Evolutionary conservation across 371 early-diverging fungal species (phyloP).

Genomic region (Mortierella sp.): DNA sequence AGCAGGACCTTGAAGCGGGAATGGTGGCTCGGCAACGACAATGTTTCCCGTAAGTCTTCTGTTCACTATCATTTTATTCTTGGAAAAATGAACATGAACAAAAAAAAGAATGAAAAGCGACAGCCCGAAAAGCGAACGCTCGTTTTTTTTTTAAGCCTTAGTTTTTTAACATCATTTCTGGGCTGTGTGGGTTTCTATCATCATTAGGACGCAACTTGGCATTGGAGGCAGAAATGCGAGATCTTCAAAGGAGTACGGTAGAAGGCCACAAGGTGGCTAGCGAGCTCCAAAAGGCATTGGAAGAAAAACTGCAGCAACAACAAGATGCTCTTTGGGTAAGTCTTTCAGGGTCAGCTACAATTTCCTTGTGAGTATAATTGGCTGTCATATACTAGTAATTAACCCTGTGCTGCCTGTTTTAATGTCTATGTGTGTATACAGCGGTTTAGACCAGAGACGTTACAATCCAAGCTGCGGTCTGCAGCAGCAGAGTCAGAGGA

Average conservation of each 20-base stretch:
- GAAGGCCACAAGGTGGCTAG: conserved; percentile 60
- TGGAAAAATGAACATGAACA: neutral
- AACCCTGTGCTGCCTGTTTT: too few relatives aligned
- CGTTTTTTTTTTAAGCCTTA: neutral
- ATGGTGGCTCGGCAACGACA: conserved; percentile 69
- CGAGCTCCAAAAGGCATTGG: conserved; percentile 58
- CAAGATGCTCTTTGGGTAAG: conserved; percentile 71
- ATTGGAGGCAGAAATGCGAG: conserved; percentile 61
- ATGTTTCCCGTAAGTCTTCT: conserved; percentile 64
- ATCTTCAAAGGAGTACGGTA: conserved; percentile 60
- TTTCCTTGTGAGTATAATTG: too few relatives aligned
- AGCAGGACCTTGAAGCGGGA: conserved; percentile 68
- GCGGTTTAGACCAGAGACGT: conserved; percentile 72
- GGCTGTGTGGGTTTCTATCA: neutral
- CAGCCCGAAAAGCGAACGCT: neutral
- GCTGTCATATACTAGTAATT: too few relatives aligned
- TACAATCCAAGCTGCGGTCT: conserved; percentile 67
- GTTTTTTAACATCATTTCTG: neutral
- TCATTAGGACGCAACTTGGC: conserved; percentile 65
- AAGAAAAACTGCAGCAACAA: conserved; percentile 66
- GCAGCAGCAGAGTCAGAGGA: conserved; percentile 74
- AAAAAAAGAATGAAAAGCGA: neutral
- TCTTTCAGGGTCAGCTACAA: neutral
- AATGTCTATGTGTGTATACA: conserved; percentile 18
- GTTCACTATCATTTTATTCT: neutral